A percentile compares a stretch with the other conserved stretches of the same genome.
Evolutionary conservation across 176 grass and related monocot genomes (phyloP).

Genomic region (Pontederia paniculata): DNA sequence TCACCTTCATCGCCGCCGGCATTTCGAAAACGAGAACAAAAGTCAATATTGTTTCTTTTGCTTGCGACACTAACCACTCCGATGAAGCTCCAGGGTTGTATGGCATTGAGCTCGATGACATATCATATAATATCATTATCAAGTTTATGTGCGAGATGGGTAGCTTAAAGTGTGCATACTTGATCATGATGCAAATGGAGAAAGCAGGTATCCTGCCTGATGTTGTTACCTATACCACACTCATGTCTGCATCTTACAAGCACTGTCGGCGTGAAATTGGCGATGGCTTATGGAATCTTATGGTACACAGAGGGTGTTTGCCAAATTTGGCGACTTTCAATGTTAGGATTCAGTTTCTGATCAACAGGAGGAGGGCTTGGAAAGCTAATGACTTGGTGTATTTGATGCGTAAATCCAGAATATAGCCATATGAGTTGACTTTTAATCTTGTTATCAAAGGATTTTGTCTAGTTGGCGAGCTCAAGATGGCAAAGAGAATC

Average conservation of each 20-base stretch:
- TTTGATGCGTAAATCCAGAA: slow-evolving; percentile 40
- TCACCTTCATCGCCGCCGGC: slow-evolving; percentile 60
- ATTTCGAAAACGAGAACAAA: slow-evolving; percentile 36
- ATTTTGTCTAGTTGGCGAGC: slow-evolving; percentile 72
- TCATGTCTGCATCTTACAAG: slow-evolving; percentile 78
- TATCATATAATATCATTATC: slow-evolving; percentile 72
- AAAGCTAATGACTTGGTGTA: slow-evolving; percentile 52
- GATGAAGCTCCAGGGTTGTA: slow-evolving; percentile 30
- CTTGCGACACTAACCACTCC: slow-evolving; percentile 13
- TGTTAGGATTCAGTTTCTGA: slow-evolving; percentile 83
- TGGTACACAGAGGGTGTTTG: slow-evolving; percentile 57
- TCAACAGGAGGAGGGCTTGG: slow-evolving; percentile 56
- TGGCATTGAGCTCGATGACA: slow-evolving; percentile 51
- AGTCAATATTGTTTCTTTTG: slow-evolving; percentile 27
- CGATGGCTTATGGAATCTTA: slow-evolving; percentile 88
- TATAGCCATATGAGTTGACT: slow-evolving; percentile 65
- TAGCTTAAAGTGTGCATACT: slow-evolving; percentile 36
- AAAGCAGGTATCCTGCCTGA: slow-evolving; percentile 46
- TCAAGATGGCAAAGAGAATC: slow-evolving; percentile 63
- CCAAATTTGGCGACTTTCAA: slow-evolving; percentile 80
- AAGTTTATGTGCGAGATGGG: slow-evolving; percentile 70
- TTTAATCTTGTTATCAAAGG: slow-evolving; percentile 93
- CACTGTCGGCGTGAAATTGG: slow-evolving; percentile 44
- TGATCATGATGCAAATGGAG: slow-evolving; percentile 58
- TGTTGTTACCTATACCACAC: slow-evolving; percentile 67